These are phyloP conservation scores for Suillus decipiens DNA, from an alignment of 768 basidiomycete genomes.

Conservation along the genomic window DNA sequence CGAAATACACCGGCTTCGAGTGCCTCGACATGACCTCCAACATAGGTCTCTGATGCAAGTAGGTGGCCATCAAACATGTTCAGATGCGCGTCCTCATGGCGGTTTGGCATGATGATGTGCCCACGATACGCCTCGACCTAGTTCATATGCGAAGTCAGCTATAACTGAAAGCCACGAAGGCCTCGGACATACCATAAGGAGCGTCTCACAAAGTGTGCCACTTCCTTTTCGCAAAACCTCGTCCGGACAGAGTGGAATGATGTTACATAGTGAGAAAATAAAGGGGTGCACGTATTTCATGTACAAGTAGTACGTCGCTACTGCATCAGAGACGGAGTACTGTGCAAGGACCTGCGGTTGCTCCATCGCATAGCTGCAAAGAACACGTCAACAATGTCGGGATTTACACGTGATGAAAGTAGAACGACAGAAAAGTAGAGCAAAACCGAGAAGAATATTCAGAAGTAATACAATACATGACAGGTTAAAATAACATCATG, in stretches of 20 bases:
- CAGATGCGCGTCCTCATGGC: conserved; percentile 90
- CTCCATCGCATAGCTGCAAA: conserved; percentile 86
- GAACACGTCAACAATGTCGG: neutral
- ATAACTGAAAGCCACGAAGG: neutral
- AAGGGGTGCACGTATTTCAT: conserved; percentile 99
- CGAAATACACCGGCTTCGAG: conserved; percentile 98
- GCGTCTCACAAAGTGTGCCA: conserved; percentile 95
- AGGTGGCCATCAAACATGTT: conserved; percentile 96
- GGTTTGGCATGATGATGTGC: conserved; percentile 95
- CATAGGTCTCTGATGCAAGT: conserved; percentile 97
- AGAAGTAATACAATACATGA: neutral
- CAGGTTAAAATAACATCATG: neutral
- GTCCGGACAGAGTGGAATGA: conserved; percentile 95
- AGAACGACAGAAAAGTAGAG: neutral
- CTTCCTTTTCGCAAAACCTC: conserved; percentile 95
- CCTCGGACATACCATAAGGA: conserved; percentile 81
- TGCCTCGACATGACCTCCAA: conserved; percentile 98
- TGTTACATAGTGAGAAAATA: conserved; percentile 98
- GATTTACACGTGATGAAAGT: neutral
- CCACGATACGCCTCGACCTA: conserved; percentile 96
- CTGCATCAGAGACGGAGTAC: conserved; percentile 99
- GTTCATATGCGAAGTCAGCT: conserved; percentile 16
- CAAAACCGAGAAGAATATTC: neutral
- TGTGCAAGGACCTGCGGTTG: conserved; percentile 93
- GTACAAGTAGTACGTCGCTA: conserved; percentile 99